phyloP scores from a whole-genome alignment of 192 early-diverging fungal genomes.

The Coemansia sp. region DNA sequence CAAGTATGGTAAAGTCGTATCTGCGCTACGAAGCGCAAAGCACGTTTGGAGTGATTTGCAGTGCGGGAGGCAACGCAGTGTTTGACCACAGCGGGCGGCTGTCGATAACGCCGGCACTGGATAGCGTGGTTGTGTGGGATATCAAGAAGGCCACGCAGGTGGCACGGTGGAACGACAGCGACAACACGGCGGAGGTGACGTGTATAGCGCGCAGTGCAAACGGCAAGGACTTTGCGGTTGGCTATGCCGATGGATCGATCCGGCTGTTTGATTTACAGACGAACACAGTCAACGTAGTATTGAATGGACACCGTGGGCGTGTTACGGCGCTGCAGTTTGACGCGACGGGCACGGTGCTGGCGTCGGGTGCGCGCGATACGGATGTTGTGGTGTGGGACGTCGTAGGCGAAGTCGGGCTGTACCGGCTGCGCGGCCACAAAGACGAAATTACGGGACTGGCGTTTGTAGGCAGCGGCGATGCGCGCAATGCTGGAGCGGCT shows the following conservation, averaged over 20 bases:
- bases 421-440: slow-evolving; percentile 89
- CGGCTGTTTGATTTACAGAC: slow-evolving; percentile 76
- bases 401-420: slow-evolving; percentile 85
- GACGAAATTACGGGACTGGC: slow-evolving; percentile 79
- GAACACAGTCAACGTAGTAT: slow-evolving; percentile 62
- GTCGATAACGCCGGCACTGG: slow-evolving; percentile 80
- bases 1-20: slow-evolving; percentile 61
- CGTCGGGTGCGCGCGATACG: slow-evolving; percentile 90
- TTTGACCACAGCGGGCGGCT: slow-evolving; percentile 70
- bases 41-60: slow-evolving; percentile 83
- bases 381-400: slow-evolving; percentile 96
- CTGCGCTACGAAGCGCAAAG: slow-evolving; percentile 77
- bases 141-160: slow-evolving; percentile 76
- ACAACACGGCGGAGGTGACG: slow-evolving; percentile 85
- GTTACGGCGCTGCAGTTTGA: slow-evolving; percentile 87
- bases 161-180: slow-evolving; percentile 75
- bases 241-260: slow-evolving; percentile 91
- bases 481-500: slow-evolving; percentile 54
- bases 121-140: slow-evolving; percentile 83
- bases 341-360: slow-evolving; percentile 73
- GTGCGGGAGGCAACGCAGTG: slow-evolving; percentile 65
- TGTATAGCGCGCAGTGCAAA: slow-evolving; percentile 70
- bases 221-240: slow-evolving; percentile 80
- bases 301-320: slow-evolving; percentile 89
- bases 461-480: slow-evolving; percentile 28